A percentile compares a stretch with the other conserved stretches of the same genome.
Conservation (phyloP, 2,329 filamentous ascomycete genomes). For the Fusarium praegraminearum region DNA sequence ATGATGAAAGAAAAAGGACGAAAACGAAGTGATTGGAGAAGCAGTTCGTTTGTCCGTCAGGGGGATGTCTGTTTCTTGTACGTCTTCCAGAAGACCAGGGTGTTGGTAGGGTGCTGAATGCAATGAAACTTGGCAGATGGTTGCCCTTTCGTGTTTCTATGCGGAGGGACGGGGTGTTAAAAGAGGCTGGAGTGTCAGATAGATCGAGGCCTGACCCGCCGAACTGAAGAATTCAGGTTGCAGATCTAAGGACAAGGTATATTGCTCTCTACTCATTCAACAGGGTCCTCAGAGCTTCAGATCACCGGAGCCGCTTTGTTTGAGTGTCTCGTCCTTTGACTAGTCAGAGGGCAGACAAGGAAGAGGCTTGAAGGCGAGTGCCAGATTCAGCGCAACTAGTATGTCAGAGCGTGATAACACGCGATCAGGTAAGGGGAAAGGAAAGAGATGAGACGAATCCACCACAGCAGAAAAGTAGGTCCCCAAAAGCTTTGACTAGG, state of each 20-base stretch:
- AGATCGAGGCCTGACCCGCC: slow-evolving; percentile 40
- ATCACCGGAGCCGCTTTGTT: slow-evolving; percentile 33
- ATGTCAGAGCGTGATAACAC: slow-evolving; percentile 36
- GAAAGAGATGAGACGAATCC: slow-evolving; percentile 49
- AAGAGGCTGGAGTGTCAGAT: slow-evolving; percentile 35
- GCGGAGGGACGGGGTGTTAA: slow-evolving; percentile 24
- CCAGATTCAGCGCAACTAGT: slow-evolving; percentile 27
- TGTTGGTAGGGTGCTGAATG: slow-evolving; percentile 27
- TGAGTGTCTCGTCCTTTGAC: slow-evolving; percentile 24
- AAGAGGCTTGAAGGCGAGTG: slow-evolving; percentile 28
- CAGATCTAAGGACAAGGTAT: slow-evolving; percentile 41
- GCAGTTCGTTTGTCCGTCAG: slow-evolving; percentile 25
- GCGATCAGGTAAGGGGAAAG: slow-evolving; percentile 37
- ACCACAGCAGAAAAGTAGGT: slow-evolving; percentile 43
- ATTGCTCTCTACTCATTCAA: slow-evolving; percentile 21
- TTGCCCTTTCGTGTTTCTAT: slow-evolving; percentile 36
- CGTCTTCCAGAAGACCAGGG: slow-evolving; percentile 32
- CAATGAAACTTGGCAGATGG: slow-evolving; percentile 33
- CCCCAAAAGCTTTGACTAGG: slow-evolving; percentile 44
- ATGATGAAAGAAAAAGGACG: slow-evolving; percentile 11
- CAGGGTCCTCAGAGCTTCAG: slow-evolving; percentile 34
- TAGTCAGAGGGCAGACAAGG: slow-evolving; percentile 21
- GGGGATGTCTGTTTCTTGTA: slow-evolving; percentile 41
- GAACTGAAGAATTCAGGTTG: slow-evolving; percentile 41
- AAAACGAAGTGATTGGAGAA: slow-evolving; percentile 35